Conservation (phyloP, 257 asterid species). For the Solanum gracilifrons region DNA sequence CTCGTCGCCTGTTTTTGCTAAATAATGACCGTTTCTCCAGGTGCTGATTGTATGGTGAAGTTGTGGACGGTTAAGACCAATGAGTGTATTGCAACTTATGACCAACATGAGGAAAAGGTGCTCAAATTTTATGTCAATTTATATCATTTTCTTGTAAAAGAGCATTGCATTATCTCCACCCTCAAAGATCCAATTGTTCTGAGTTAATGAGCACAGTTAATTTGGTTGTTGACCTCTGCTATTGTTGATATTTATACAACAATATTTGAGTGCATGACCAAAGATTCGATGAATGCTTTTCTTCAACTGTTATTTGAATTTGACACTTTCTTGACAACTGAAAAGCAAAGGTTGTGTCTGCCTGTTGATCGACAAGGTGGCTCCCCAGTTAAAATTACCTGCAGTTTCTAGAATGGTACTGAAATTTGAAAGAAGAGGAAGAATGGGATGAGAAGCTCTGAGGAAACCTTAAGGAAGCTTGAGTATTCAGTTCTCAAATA, state of each 20-base stretch:
- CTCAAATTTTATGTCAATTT: neutral
- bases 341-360: neutral
- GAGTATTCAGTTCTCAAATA: neutral
- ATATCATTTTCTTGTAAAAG: neutral
- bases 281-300: neutral
- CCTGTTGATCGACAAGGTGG: neutral
- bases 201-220: neutral
- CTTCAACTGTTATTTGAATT: neutral
- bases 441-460: neutral
- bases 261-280: neutral
- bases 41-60: conserved; percentile 95
- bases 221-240: neutral
- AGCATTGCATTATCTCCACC: neutral
- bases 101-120: conserved; percentile 94
- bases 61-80: conserved; percentile 88
- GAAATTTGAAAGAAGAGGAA: neutral
- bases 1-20: neutral
- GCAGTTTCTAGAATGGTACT: neutral
- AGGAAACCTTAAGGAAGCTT: neutral
- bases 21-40: conserved; percentile 21
- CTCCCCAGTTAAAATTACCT: neutral
- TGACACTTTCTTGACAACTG: neutral
- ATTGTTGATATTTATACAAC: neutral
- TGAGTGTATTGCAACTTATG: conserved; percentile 94
- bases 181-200: neutral